Base-by-base conservation (phyloP, 139 green algal genomes). In the Astrephomene gubernaculifera region DNA sequence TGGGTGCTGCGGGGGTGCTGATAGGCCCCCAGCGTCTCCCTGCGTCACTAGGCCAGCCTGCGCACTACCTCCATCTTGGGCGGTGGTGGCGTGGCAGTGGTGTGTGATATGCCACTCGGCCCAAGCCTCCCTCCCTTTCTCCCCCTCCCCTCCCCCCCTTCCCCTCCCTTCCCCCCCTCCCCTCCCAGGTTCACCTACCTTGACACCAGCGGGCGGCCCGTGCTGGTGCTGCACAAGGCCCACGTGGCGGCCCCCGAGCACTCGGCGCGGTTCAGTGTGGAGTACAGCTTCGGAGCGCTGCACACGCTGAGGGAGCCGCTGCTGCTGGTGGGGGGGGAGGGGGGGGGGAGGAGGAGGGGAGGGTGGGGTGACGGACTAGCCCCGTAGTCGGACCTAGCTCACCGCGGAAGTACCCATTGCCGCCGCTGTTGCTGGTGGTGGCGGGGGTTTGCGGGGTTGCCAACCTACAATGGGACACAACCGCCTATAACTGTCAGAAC, bases 141-240 rank as follows among this genome's bases (percentile, higher is more conserved):
- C 68, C 22, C 68, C 65, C 68, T 22, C 6, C 61, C 68, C 38
- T 54, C 39, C 8, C 22, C 10, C 27, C 5, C 43, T 27, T 29
- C 7, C 5, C 19, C 9, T 29, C 7, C 63, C 63, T 41, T 31
- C 8, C 29, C 27, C 80, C 63, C 49, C 35, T 12, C 24, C 21
- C 49, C 14, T 27, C 31, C 1, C 52, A 92, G 88, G 83, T 95
- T 90, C 89, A 95, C 95, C 4, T 98, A 98, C 87, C 90, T 98
- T 67, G 95, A 98, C 89, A 93, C 93, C 1, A 61, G 84, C 27
- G 96, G 96, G 10, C 92, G 96, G 4, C 94, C 95, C 4, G 96
- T 98, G 70, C 65, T 98, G 71, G 93, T 97, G 57, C 88, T 98
- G 67, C 82, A 85, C 25, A 92, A 90, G 84, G 33, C 12, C 33